phyloP scores from a whole-genome alignment of 306 rosid species.

The Luffa acutangula region DNA sequence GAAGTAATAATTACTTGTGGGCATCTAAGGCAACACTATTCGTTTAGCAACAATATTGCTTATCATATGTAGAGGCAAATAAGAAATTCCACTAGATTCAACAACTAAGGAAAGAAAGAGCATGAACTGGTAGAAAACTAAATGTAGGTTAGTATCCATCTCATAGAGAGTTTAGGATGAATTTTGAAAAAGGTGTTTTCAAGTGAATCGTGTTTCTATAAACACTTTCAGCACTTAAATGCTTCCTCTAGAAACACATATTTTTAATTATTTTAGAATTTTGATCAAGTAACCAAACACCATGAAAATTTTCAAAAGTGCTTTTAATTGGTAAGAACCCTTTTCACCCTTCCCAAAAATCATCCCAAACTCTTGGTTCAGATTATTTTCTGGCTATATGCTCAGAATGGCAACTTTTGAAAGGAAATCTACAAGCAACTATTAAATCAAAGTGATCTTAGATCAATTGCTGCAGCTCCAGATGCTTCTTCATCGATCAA shows the following conservation, averaged over 20 bases:
- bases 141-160: background rate
- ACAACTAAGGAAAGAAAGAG: background rate
- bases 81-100: background rate
- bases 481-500: background rate
- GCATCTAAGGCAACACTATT: background rate
- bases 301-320: background rate
- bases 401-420: background rate
- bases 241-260: background rate
- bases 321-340: background rate
- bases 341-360: background rate
- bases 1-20: background rate
- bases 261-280: background rate
- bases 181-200: background rate
- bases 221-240: background rate
- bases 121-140: background rate
- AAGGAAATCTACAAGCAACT: background rate
- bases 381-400: background rate
- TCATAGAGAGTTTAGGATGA: background rate
- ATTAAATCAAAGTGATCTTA: background rate
- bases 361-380: background rate
- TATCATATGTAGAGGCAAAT: background rate
- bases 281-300: background rate
- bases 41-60: background rate
- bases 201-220: background rate
- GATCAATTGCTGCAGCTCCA: background rate